phyloP scores from a whole-genome alignment of 225 moss, liverwort and hornwort species.

The Antitrichia curtipendula region DNA sequence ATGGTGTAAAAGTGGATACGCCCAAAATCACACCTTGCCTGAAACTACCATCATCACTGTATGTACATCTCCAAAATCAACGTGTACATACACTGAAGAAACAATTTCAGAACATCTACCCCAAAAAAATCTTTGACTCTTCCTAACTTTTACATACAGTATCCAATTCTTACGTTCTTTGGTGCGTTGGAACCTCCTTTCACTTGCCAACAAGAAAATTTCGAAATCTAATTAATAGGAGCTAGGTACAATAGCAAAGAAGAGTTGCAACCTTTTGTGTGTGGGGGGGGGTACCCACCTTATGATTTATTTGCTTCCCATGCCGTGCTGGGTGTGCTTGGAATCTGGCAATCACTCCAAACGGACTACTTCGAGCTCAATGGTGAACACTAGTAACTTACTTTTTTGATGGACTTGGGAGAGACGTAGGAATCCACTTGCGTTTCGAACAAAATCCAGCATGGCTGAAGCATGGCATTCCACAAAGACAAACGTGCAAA shows the following conservation, averaged over 20 bases:
- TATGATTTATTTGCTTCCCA: background rate
- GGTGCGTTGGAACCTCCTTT: background rate
- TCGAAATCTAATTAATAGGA: background rate
- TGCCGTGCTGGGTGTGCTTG: background rate
- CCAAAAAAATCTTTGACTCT: background rate
- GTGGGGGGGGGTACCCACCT: too few species aligned
- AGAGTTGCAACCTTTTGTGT: background rate
- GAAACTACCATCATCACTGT: accelerated
- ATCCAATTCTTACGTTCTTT: background rate
- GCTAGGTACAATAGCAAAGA: background rate
- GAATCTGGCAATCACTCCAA: background rate
- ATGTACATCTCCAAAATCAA: background rate
- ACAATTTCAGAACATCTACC: accelerated
- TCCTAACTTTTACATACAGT: too few species aligned
- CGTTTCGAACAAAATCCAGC: background rate
- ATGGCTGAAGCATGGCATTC: background rate
- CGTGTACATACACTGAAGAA: accelerated
- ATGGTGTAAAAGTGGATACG: background rate
- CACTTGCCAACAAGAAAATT: background rate
- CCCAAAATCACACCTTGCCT: background rate
- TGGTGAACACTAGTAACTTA: background rate
- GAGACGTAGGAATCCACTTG: background rate
- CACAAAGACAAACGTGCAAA: background rate
- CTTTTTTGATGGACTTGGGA: background rate
- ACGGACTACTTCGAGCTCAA: background rate